Conservation (phyloP, 1,284 basidiomycete genomes). For the Filobasidium uniguttulatum region DNA sequence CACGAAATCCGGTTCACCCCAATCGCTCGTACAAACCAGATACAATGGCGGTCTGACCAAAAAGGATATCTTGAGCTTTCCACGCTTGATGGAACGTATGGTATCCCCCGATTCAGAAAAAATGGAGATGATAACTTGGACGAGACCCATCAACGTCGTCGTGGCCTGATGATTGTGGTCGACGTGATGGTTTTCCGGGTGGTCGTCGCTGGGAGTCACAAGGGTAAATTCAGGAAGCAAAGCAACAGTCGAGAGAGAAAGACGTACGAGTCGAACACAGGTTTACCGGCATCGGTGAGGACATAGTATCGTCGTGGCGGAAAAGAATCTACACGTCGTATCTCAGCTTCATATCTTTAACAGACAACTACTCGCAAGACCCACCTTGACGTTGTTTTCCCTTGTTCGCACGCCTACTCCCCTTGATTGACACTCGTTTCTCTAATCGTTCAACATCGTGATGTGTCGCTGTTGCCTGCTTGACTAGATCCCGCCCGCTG, state of each 20-base stretch:
- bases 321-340: slow-evolving; percentile 12
- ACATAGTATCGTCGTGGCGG: slow-evolving; percentile 63
- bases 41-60: slow-evolving; percentile 75
- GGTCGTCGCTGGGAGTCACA: slow-evolving; percentile 21
- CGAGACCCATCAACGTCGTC: slow-evolving; percentile 74
- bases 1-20: slow-evolving; percentile 85
- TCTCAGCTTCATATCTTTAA: too few species aligned
- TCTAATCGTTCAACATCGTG: too few species aligned
- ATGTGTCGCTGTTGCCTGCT: too few species aligned
- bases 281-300: slow-evolving; percentile 87
- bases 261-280: slow-evolving; percentile 66
- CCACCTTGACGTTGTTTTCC: too few species aligned
- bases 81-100: slow-evolving; percentile 61
- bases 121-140: slow-evolving; percentile 87
- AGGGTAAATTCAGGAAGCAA: slow-evolving; percentile 15
- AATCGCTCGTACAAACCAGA: slow-evolving; percentile 74
- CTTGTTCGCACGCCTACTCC: too few species aligned
- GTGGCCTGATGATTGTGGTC: slow-evolving; percentile 31
- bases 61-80: slow-evolving; percentile 65
- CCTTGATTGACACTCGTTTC: too few species aligned
- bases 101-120: slow-evolving; percentile 68
- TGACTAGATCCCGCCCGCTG: too few species aligned
- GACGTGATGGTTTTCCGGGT: slow-evolving; percentile 12
- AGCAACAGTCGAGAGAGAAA: neutral
- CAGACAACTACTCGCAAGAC: too few species aligned